Evolutionary conservation across 257 asterid genomes (phyloP), one percentile per base, ranked within the genome.

Genomic region (Lycium barbarum): DNA sequence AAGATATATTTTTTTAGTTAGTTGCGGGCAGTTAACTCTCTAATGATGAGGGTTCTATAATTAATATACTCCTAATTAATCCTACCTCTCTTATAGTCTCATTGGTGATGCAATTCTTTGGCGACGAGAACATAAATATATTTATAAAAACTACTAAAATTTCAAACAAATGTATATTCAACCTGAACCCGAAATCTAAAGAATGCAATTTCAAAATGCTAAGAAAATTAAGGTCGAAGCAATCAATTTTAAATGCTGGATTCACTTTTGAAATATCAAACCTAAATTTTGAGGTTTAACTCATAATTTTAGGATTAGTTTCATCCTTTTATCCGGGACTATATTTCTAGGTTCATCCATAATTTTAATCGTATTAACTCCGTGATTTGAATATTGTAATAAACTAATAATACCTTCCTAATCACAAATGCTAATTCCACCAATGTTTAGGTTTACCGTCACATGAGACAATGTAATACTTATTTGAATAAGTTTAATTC

Each of bases 391-490:
- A 18, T n/a, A 7, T 59, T 59, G 15, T 55, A 55, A 55, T 55
- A 1, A 54, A 26, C 33, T 13, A 54, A 6, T 18, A 18, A 7
- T 18, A 18, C 26, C 3, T 68, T 36, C 49, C 76, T 36, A 68
- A 2, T 68, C 80, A 73, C 18, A 11, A 45, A 74, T 49, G 61
- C 20, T 47, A 47, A 74, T 47, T 74, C 61, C 61, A 74, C 81
- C 81, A 47, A 73, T 47, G n/a, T 73, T 73, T 47, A 73, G 36
- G 80, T 72, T 72, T n/a, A 72, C n/a, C 40, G 3, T 47, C 43
- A 73, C 61, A 12, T 74, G 22, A 74, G 9, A 11, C 61, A 73
- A 20, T 47, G 12, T 7, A 38, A 45, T 15, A 73, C n/a, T 6
- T 73, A 47, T n/a, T 40, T 73, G 20, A 73, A 20, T 73, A 73